Evolutionary conservation across 2,329 filamentous ascomycete species (phyloP), one percentile per base, ranked within the genome.

Genomic region (Aspergillus fumigatiaffinis): DNA sequence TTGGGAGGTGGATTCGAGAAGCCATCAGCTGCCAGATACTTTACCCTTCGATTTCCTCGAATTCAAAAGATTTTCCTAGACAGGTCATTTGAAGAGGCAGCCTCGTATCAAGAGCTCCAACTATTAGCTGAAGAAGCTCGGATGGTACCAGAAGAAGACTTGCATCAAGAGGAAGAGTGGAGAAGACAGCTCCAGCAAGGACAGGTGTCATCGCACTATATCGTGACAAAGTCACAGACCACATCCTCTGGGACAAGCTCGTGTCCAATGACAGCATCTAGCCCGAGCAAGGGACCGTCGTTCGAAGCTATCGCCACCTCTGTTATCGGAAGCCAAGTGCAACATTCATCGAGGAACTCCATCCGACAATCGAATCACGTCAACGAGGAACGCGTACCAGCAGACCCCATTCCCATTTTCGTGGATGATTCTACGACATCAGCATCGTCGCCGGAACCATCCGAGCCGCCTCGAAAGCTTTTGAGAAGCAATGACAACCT

Each of bases 1-100:
- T 80, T 89, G 25, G 92, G 91, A 53, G 90, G 90, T 60, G 87
- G 88, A 0, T 96, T 92, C 63, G 88, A 91, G 58, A 90, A 87
- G 66, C 81, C 83, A 2, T 82, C 84, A 3, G 87, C 88, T 66
- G 86, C 84, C 14, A 80, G 81, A 1, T 92, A 89, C 66, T 91
- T 85, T 78, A 87, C 87, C 58, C 83, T 91, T 53, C 83, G 92
- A 1, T 95, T 96, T 66, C 89, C 92, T 1, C 80, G 83, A 2
- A 84, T 93, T 3, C 81, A 84, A 56, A 95, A 93, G 67, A 80
- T 95, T 9, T 91, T 96, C 65, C 83, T 82, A 59, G 91, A 96
- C 69, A 82, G 91, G 25, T 83, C 83, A 2, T 89, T 84, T 68
- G 77, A 80, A 23, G 89, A 95, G 57, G 82, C 86, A 0, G 76